A percentile compares a stretch with the other conserved stretches of the same genome.
These are phyloP conservation scores for Yamadazyma diospyri DNA, from an alignment of 1,139 yeast genomes.

Conservation along the genomic window DNA sequence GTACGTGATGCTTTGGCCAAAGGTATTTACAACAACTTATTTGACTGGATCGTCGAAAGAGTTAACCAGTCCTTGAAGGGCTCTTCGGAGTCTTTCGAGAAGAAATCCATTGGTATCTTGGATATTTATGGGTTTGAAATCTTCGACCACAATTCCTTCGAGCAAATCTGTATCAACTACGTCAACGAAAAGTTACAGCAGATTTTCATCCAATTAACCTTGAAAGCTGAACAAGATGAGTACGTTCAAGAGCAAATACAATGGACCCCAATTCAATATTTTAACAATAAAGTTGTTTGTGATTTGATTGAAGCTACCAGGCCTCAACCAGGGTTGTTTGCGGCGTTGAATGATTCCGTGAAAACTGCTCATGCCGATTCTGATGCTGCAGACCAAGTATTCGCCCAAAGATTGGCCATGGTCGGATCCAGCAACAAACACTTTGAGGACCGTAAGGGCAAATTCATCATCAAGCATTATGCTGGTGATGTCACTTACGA, in stretches of 20 bases:
- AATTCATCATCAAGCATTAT: slow-evolving; percentile 90
- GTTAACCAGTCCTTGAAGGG: slow-evolving; percentile 67
- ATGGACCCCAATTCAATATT: slow-evolving; percentile 97
- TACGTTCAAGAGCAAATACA: slow-evolving; percentile 91
- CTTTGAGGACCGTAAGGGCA: slow-evolving; percentile 84
- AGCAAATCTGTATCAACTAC: slow-evolving; percentile 94
- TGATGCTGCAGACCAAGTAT: slow-evolving; percentile 93
- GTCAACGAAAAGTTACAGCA: slow-evolving; percentile 97
- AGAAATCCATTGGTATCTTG: slow-evolving; percentile 80
- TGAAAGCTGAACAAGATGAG: slow-evolving; percentile 97
- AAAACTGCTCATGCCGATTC: slow-evolving; percentile 99
- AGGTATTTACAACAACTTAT: slow-evolving; percentile 86
- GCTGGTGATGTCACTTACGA: slow-evolving; percentile 98
- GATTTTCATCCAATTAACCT: slow-evolving; percentile 89
- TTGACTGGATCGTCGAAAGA: slow-evolving; percentile 97
- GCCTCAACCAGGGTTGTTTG: slow-evolving; percentile 92
- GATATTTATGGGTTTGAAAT: slow-evolving; percentile 99
- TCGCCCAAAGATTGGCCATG: slow-evolving; percentile 86
- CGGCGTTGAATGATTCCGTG: slow-evolving; percentile 94
- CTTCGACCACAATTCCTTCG: slow-evolving; percentile 94
- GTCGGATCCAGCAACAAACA: slow-evolving; percentile 76
- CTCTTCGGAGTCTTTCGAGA: slow-evolving; percentile 36
- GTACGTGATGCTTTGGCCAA: slow-evolving; percentile 95
- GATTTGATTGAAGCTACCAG: slow-evolving; percentile 91
- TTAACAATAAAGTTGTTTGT: slow-evolving; percentile 95